These are phyloP conservation scores for Leucoagaricus sp. DNA, from an alignment of 1,284 basidiomycete species.

Conservation along the genomic window DNA sequence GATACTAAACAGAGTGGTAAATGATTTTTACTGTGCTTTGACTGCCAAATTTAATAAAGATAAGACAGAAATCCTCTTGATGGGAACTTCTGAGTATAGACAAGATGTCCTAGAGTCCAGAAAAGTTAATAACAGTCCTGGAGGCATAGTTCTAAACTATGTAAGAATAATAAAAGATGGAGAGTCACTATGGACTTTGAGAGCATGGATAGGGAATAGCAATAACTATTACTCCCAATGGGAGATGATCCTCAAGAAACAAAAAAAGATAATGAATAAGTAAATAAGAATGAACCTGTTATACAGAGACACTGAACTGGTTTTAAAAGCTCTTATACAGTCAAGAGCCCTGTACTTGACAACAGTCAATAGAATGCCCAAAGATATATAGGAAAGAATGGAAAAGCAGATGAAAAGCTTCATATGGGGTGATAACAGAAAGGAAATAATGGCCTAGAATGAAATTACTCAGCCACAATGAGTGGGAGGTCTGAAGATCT, in stretches of 20 bases:
- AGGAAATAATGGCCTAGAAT: conserved; percentile 17
- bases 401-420: conserved; percentile 24
- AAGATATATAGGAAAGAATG: conserved; percentile 20
- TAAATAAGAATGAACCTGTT: conserved; percentile 27
- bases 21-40: conserved; percentile 32
- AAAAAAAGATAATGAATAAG: conserved; percentile 18
- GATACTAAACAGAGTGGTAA: conserved; percentile 22
- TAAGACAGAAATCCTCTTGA: conserved; percentile 33
- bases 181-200: conserved; percentile 26
- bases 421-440: conserved; percentile 24
- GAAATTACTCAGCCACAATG: conserved; percentile 17
- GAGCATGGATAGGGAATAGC: conserved; percentile 29
- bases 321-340: conserved; percentile 27
- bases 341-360: conserved; percentile 31
- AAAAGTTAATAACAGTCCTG: conserved; percentile 6
- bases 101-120: conserved; percentile 20
- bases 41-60: conserved; percentile 36
- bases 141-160: conserved; percentile 12
- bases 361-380: conserved; percentile 34
- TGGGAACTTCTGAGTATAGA: conserved; percentile 25
- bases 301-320: conserved; percentile 23
- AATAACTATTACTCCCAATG: conserved; percentile 19
- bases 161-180: conserved; percentile 29
- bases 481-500: conserved; percentile 21
- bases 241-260: conserved; percentile 24